Base-by-base conservation (phyloP, 257 asterid genomes). In the Solanum paucissectum region DNA sequence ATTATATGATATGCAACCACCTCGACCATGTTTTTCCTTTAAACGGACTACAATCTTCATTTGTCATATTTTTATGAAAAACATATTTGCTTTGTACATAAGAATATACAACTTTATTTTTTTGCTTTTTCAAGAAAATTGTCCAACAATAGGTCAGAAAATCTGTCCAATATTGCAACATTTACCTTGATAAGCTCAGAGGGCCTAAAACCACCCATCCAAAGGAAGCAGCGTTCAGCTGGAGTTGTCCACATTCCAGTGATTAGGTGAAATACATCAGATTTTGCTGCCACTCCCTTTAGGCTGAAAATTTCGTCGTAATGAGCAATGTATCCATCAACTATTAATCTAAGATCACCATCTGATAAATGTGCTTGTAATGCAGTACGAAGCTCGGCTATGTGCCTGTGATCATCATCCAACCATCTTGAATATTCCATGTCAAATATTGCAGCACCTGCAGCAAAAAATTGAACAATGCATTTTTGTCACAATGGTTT, bases 171-270 rank as follows among this genome's bases (percentile, higher is more conserved):
- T n/a, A 62, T 62, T 62, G 71, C 23, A 75, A 40, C 36, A 77
- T 10, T 77, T 75, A 94, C 99, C 98, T 97, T 97, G 92, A 97
- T 97, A 12, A 95, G 90, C 32, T 95, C 99, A 2, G 99, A 97
- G 16, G 99, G 99, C 52, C 98, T 90, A 88, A 97, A 97, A 76
- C 99, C 99, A 2, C 98, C 99, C 94, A 97, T 95, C 99, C 99
- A 97, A 20, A 97, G 98, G 86, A 97, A 97, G 88, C 99, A 97
- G 9, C 98, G 95, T 79, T 97, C 99, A 5, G 98, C 96, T 0
- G 98, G 96, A 2, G 98, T 93, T 32, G 95, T 88, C 99, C 99
- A 97, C 98, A 93, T 95, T 88, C 99, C 99, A 14, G 94, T 93
- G 58, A 95, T 93, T 73, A 95, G 90, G 90, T 97, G 98, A 90